Conservation (phyloP, 2,329 filamentous ascomycete genomes). For the Gaeumannomyces tritici region DNA sequence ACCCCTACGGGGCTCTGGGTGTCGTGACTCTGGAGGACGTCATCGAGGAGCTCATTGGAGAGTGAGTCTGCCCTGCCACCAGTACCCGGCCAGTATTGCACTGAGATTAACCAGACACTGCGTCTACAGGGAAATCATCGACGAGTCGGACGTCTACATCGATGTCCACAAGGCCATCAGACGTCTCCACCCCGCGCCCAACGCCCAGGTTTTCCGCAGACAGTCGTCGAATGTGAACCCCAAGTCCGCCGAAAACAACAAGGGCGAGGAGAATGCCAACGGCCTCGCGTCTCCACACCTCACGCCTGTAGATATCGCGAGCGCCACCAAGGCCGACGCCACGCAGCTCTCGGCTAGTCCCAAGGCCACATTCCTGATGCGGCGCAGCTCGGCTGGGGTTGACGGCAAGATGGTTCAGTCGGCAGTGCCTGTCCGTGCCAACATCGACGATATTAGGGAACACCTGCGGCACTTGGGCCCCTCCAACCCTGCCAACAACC, state of each 20-base stretch:
- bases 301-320: constrained; percentile 5
- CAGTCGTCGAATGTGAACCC: constrained; percentile 17
- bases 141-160: constrained; percentile 96
- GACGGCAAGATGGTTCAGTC: constrained; percentile 40
- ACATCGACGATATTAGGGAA: constrained; percentile 51
- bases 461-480: constrained; percentile 57
- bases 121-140: constrained; percentile 75
- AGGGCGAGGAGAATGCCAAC: constrained; percentile 17
- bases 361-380: constrained; percentile 49
- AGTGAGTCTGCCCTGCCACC: constrained; percentile 47
- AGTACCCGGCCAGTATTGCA: not conserved
- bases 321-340: constrained; percentile 21
- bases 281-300: constrained; percentile 25
- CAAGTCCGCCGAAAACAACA: constrained; percentile 14
- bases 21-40: constrained; percentile 97
- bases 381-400: constrained; percentile 43
- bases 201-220: constrained; percentile 45
- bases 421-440: constrained; percentile 47
- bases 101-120: not conserved
- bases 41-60: constrained; percentile 96
- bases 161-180: constrained; percentile 98
- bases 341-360: constrained; percentile 33
- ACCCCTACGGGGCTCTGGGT: constrained; percentile 79
- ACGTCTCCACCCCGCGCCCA: constrained; percentile 75
- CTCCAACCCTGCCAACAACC: constrained; percentile 56